Evolutionary conservation across 257 asterid genomes (phyloP).

Genomic region (Eustoma russellianum): DNA sequence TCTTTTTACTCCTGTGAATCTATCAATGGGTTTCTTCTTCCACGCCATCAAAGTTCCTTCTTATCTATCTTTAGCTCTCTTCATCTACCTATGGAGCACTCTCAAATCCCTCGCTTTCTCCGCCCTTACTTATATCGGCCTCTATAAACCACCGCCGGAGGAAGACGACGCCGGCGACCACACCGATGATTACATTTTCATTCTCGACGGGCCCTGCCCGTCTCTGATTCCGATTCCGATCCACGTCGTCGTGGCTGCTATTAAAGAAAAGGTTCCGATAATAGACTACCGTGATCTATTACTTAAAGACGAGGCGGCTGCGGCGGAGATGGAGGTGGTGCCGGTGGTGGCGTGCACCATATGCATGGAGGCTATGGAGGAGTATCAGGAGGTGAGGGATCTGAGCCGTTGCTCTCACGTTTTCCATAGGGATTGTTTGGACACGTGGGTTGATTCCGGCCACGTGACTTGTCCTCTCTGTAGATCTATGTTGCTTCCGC

Average conservation of each 20-base stretch:
- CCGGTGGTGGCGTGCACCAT: slow-evolving; percentile 23
- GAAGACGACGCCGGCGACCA: slow-evolving; percentile 19
- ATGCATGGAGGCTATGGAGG: slow-evolving; percentile 38
- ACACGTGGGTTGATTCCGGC: slow-evolving; percentile 57
- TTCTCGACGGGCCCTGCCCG: slow-evolving; percentile 49
- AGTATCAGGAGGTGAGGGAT: slow-evolving; percentile 37
- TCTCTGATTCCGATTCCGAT: slow-evolving; percentile 54
- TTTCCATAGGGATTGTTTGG: slow-evolving; percentile 56
- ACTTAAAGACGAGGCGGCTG: not conserved
- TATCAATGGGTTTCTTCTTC: slow-evolving; percentile 46
- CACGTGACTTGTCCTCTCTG: slow-evolving; percentile 60
- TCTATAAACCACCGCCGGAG: slow-evolving; percentile 53
- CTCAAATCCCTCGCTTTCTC: slow-evolving; percentile 33
- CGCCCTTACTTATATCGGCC: slow-evolving; percentile 46
- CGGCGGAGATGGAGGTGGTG: slow-evolving; percentile 1
- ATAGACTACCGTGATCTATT: slow-evolving; percentile 19
- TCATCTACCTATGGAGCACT: slow-evolving; percentile 26
- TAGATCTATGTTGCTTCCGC: slow-evolving; percentile 56
- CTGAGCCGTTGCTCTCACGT: slow-evolving; percentile 45
- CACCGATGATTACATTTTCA: slow-evolving; percentile 30
- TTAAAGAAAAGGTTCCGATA: slow-evolving; percentile 33
- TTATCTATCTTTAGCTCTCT: not conserved
- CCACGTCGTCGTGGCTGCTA: slow-evolving; percentile 43
- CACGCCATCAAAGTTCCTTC: slow-evolving; percentile 32
- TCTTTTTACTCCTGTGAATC: no score